These are phyloP conservation scores for Allium sativum DNA, from an alignment of 106 monocot species.

Conservation along the genomic window DNA sequence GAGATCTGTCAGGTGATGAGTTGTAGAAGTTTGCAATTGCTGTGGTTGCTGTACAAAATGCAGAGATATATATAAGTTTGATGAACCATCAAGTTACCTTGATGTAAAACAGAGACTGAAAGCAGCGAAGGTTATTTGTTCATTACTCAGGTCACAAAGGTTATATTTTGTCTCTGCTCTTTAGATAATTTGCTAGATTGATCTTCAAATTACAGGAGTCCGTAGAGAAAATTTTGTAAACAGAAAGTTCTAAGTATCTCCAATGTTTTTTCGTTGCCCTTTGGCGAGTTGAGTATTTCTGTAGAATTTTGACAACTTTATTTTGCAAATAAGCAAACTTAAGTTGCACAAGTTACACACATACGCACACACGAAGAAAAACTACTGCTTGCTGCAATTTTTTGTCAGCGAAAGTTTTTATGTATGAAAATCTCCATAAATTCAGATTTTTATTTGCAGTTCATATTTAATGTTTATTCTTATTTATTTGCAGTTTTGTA, in stretches of 20 bases:
- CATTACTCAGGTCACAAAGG: slow-evolving; percentile 86
- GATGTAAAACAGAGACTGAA: slow-evolving; percentile 96
- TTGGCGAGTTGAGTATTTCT: too few species aligned
- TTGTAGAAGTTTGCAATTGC: slow-evolving; percentile 96
- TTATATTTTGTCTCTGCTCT: slow-evolving; percentile 1
- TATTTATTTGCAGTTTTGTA: slow-evolving; percentile 60
- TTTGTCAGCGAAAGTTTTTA: too few species aligned
- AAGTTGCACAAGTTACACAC: not conserved
- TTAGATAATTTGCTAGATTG: not conserved
- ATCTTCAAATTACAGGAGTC: too few species aligned
- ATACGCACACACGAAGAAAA: slow-evolving; percentile 17
- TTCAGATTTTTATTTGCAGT: too few species aligned
- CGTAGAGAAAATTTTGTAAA: too few species aligned
- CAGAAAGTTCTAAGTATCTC: too few species aligned
- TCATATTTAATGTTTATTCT: slow-evolving; percentile 25
- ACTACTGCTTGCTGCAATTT: too few species aligned
- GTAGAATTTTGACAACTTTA: too few species aligned
- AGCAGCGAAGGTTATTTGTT: slow-evolving; percentile 92
- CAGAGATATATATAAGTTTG: slow-evolving; percentile 99
- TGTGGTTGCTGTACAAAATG: slow-evolving; percentile 85
- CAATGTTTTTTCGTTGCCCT: too few species aligned
- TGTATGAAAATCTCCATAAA: too few species aligned
- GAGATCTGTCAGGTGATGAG: slow-evolving; percentile 97
- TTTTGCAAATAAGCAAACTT: not conserved
- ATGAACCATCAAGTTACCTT: slow-evolving; percentile 96